A percentile compares a stretch with the other conserved stretches of the same genome.
Conservation (phyloP, 768 basidiomycete genomes). For the Rhodotorula taiwanensis region DNA sequence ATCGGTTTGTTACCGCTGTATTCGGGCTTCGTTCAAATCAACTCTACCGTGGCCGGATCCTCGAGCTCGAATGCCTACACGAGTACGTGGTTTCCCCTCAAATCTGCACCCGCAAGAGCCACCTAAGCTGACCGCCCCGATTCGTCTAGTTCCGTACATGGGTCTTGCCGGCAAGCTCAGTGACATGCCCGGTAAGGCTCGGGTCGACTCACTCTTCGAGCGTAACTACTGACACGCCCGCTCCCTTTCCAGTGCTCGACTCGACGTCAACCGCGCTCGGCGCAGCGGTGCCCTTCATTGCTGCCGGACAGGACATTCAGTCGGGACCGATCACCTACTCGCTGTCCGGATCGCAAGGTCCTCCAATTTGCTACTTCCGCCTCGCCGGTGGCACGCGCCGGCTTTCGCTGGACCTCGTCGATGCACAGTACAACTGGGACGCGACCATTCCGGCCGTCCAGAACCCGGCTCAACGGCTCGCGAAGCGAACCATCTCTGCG, state of each 20-base stretch:
- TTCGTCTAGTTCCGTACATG: constrained; percentile 48
- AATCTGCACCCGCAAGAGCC: too few species aligned
- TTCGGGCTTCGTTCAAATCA: constrained; percentile 43
- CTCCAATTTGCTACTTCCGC: constrained; percentile 49
- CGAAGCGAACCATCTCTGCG: constrained; percentile 14
- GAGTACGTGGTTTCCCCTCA: too few species aligned
- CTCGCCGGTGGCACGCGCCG: constrained; percentile 39
- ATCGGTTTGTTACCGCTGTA: constrained; percentile 43
- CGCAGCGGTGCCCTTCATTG: constrained; percentile 49
- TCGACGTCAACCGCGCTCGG: constrained; percentile 50
- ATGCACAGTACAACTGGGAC: constrained; percentile 28
- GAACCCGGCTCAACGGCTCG: constrained; percentile 11
- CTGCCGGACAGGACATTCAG: constrained; percentile 49
- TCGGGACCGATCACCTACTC: constrained; percentile 44
- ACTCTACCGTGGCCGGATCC: too few species aligned
- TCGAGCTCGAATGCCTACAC: too few species aligned
- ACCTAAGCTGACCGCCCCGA: not conserved
- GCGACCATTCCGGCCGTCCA: constrained; percentile 31
- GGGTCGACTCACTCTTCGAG: not conserved
- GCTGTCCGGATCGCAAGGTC: constrained; percentile 49
- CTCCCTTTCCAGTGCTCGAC: constrained; percentile 48
- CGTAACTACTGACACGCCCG: not conserved
- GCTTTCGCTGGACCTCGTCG: constrained; percentile 33
- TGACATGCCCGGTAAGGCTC: constrained; percentile 45
- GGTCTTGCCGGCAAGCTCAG: constrained; percentile 50